These are phyloP conservation scores for Fusarium abutilonis DNA, from an alignment of 2,329 filamentous ascomycete species.

Conservation along the genomic window DNA sequence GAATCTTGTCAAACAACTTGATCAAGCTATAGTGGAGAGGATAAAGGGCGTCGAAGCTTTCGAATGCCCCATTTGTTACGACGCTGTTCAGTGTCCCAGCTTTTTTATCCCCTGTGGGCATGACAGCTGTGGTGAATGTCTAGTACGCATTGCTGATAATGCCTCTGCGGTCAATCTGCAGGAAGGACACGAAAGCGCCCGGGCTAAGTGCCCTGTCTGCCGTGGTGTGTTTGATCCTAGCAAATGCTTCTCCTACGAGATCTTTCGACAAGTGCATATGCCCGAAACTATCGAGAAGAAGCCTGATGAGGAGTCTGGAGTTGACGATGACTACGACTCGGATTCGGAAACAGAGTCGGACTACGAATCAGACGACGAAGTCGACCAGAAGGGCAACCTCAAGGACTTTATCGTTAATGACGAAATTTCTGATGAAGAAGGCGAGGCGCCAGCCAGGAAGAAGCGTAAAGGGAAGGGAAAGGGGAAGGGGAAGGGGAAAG, in stretches of 20 bases:
- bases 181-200: conserved; percentile 66
- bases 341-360: conserved; percentile 43
- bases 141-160: conserved; percentile 73
- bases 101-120: conserved; percentile 89
- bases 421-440: conserved; percentile 44
- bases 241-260: conserved; percentile 76
- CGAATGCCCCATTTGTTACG: conserved; percentile 85
- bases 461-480: conserved; percentile 48
- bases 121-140: conserved; percentile 79
- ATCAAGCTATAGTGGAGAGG: conserved; percentile 69
- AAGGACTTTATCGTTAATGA: conserved; percentile 65
- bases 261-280: conserved; percentile 79
- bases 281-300: conserved; percentile 60
- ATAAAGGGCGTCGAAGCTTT: conserved; percentile 70
- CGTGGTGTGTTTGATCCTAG: conserved; percentile 72
- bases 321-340: conserved; percentile 48
- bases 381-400: conserved; percentile 55
- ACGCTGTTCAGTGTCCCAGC: conserved; percentile 76
- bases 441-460: conserved; percentile 3
- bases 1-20: conserved; percentile 69
- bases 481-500: conserved; percentile 55
- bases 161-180: conserved; percentile 63
- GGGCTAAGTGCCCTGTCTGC: conserved; percentile 79
- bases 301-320: conserved; percentile 49
- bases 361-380: conserved; percentile 48